Percentiles rank a stretch among this genome's conserved stretches.
Conservation (phyloP, 2,329 filamentous ascomycete genomes). For the Aspergillus tanneri region DNA sequence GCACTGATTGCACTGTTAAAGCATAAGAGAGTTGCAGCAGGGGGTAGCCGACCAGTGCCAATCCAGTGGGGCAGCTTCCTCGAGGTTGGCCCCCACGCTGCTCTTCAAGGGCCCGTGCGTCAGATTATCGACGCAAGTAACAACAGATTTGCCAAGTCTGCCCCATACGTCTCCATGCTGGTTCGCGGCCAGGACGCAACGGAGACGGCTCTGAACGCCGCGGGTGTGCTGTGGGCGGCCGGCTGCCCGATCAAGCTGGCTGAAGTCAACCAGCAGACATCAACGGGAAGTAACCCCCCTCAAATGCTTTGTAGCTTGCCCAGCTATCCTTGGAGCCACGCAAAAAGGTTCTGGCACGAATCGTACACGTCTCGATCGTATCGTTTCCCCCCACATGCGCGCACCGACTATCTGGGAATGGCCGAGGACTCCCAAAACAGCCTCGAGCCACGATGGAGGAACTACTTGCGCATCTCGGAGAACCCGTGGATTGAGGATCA, state of each 20-base stretch:
- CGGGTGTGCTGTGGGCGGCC: background rate
- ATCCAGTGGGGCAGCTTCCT: no score
- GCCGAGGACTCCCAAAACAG: background rate
- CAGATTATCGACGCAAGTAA: no score
- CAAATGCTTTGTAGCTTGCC: background rate
- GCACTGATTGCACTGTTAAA: background rate
- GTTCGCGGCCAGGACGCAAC: background rate
- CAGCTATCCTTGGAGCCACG: background rate
- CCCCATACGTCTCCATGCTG: background rate
- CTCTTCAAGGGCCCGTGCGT: background rate
- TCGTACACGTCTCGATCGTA: background rate
- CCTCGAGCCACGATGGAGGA: background rate
- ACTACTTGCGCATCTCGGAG: background rate
- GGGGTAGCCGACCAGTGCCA: background rate
- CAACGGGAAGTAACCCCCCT: no score
- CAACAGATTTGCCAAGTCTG: background rate
- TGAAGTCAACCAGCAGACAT: no score
- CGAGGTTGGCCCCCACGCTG: background rate
- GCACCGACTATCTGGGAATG: background rate
- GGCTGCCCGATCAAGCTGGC: background rate
- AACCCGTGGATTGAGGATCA: background rate
- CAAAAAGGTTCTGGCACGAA: background rate
- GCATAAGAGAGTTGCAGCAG: background rate
- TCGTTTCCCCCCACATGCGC: background rate
- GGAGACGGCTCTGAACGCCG: background rate